Conservation (phyloP, 2,329 filamentous ascomycete species). For the Curvularia sp. region DNA sequence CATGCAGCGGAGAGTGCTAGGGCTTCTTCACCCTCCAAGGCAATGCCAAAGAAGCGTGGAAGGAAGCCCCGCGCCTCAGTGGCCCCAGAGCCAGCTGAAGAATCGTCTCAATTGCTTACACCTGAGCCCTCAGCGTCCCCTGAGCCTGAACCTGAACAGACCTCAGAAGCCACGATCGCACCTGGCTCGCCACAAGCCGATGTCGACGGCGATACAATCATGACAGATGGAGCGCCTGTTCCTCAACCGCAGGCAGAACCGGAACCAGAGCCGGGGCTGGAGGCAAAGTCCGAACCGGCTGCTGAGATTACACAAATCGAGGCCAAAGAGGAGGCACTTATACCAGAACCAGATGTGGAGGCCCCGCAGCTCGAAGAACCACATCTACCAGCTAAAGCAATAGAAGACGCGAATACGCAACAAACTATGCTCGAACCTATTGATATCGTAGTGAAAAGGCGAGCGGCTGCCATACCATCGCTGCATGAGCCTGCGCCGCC, state of each 20-base stretch:
- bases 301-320: conserved; percentile 76
- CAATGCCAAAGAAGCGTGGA: conserved; percentile 66
- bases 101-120: conserved; percentile 53
- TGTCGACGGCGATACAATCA: conserved; percentile 64
- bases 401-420: conserved; percentile 77
- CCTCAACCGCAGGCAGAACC: conserved; percentile 38
- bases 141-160: conserved; percentile 65
- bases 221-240: conserved; percentile 63
- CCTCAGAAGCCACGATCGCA: conserved; percentile 15
- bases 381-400: conserved; percentile 39
- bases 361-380: conserved; percentile 51
- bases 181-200: conserved; percentile 57
- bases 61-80: conserved; percentile 54
- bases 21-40: conserved; percentile 26
- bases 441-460: conserved; percentile 90
- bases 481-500: conserved; percentile 77
- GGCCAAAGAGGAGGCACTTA: conserved; percentile 62
- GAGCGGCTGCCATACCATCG: conserved; percentile 66
- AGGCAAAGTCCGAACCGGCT: conserved; percentile 52
- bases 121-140: conserved; percentile 64
- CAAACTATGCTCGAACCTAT: conserved; percentile 83
- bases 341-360: conserved; percentile 30
- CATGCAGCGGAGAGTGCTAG: conserved; percentile 59
- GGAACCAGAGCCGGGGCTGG: conserved; percentile 23
- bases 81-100: conserved; percentile 48